phyloP scores from a whole-genome alignment of 2,329 filamentous ascomycete genomes.

The Aspergillus arachidicola region DNA sequence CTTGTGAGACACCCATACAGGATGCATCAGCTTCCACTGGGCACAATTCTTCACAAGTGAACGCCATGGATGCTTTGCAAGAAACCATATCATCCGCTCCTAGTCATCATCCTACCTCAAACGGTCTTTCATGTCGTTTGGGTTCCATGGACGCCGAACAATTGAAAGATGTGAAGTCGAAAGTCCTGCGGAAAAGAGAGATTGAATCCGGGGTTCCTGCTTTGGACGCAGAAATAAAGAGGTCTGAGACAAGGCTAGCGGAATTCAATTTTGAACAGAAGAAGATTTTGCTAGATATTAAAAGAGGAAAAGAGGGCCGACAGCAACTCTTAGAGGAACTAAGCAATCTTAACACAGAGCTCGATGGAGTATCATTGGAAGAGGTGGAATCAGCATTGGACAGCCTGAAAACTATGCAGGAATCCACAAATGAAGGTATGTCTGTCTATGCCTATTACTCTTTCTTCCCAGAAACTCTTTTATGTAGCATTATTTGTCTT shows the following conservation, averaged over 20 bases:
- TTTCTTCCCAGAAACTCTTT: neutral
- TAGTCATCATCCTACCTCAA: neutral
- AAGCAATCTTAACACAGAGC: slow-evolving; percentile 51
- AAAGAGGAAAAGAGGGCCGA: slow-evolving; percentile 46
- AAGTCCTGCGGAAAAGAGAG: slow-evolving; percentile 48
- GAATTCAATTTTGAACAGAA: slow-evolving; percentile 40
- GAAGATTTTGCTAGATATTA: slow-evolving; percentile 49
- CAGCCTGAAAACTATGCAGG: slow-evolving; percentile 22
- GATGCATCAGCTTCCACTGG: neutral
- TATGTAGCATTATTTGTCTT: too few species aligned
- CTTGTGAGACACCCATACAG: neutral
- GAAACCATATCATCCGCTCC: neutral
- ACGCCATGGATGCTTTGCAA: neutral
- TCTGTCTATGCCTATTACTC: neutral
- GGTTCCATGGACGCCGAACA: slow-evolving; percentile 24
- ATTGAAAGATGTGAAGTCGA: slow-evolving; percentile 39
- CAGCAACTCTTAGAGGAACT: slow-evolving; percentile 52
- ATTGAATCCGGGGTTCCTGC: slow-evolving; percentile 52
- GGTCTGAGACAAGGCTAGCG: slow-evolving; percentile 36
- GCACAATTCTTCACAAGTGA: neutral
- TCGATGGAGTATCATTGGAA: slow-evolving; percentile 49
- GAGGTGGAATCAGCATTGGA: slow-evolving; percentile 44
- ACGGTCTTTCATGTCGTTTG: neutral
- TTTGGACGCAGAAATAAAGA: slow-evolving; percentile 48
- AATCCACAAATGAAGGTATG: slow-evolving; percentile 24